Base-by-base conservation (phyloP, 2,329 filamentous ascomycete species). In the Septoria linicola region DNA sequence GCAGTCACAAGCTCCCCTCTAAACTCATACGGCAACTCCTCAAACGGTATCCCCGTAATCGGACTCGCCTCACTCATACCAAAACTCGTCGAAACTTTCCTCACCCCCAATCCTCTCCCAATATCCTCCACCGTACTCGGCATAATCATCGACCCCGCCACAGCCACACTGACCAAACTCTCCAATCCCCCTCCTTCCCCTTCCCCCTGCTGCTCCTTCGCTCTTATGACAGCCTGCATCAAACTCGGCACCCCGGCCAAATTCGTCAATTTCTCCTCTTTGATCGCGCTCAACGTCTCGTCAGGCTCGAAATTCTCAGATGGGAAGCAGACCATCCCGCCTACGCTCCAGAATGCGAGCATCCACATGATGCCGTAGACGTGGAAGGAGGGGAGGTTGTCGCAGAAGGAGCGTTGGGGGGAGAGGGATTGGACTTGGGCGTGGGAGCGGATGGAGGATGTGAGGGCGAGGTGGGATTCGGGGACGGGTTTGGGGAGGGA, bases 301-400 rank as follows among this genome's bases (percentile, higher is more conserved):
- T 30, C n/a, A 4, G 40, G 40, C 8, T 42, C 40, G 40, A 42
- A 42, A 8, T 16, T 14, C n/a, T 42, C 21, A 16, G 21, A 16
- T 3, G 40, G 21, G 13, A 30, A 30, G 1, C n/a, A 13, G 16
- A 42, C 25, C 14, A 25, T 16, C 17, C 17, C 37, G n/a, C 37
- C 37, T 20, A 30, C 27, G 13, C 27, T 30, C 27, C 27, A 30
- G 13, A 30, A 30, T 13, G 27, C 7, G 7, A 30, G 27, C 27
- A 30, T 30, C 27, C 27, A 41, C n/a, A 11, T 27, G 10, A 51
- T 34, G 1, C 32, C 34, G 25, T 40, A 45, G 34, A 46, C 20
- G 23, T 46, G 42, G 25, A 42, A 39, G 25, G 32, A 27, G 3
- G 41, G 41, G 7, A 51, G 19, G 27, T 46, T 47, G 34, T 39